phyloP scores from a whole-genome alignment of 257 asterid genomes.

The Ophiorrhiza pumila region DNA sequence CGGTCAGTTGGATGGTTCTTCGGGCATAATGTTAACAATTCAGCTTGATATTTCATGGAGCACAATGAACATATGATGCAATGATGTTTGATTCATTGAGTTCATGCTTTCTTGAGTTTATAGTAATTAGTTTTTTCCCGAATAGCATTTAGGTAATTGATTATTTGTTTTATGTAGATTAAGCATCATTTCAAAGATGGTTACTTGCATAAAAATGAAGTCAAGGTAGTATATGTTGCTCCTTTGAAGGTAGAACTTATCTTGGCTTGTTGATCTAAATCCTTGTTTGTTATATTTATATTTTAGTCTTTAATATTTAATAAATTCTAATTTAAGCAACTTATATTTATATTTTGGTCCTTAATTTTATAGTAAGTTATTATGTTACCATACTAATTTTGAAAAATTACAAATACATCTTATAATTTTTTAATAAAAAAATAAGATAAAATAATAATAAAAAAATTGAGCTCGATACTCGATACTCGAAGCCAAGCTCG shows the following conservation, averaged over 20 bases:
- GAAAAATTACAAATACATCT: too few species aligned
- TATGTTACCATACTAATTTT: too few species aligned
- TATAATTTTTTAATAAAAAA: too few species aligned
- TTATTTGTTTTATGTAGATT: constrained; percentile 43
- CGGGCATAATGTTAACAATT: not conserved
- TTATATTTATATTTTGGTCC: too few species aligned
- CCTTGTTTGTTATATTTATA: too few species aligned
- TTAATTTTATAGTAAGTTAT: too few species aligned
- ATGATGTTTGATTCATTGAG: not conserved
- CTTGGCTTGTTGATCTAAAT: constrained; percentile 1
- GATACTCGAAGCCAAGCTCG: too few species aligned
- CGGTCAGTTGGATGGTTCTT: not conserved
- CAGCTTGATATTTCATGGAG: not conserved
- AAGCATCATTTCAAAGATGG: constrained; percentile 93
- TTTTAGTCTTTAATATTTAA: too few species aligned
- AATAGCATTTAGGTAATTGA: constrained; percentile 1
- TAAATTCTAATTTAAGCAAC: too few species aligned
- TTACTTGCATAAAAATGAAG: constrained; percentile 88
- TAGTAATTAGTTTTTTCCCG: not conserved
- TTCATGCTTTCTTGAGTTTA: not conserved
- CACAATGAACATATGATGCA: not conserved
- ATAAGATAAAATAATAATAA: too few species aligned
- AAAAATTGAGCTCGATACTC: too few species aligned
- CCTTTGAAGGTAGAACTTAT: constrained; percentile 82
- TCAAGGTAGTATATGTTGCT: constrained; percentile 98